Conservation (phyloP, 2,329 filamentous ascomycete species). For the Rhynchosporium secalis region DNA sequence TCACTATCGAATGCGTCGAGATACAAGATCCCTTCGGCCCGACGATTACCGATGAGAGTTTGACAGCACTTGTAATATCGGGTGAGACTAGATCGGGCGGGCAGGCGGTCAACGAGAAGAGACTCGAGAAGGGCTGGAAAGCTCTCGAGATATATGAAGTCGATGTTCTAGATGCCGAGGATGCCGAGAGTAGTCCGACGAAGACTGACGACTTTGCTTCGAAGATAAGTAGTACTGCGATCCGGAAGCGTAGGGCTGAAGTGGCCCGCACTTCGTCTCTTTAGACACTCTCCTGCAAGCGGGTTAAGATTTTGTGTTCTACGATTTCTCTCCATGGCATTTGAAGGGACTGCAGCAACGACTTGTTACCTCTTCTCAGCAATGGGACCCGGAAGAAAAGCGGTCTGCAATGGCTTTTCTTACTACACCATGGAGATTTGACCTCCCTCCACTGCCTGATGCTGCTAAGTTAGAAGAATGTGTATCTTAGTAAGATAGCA, state of each 20-base stretch:
- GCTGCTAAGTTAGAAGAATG: background rate
- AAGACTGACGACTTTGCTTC: constrained; percentile 65
- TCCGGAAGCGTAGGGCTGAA: constrained; percentile 54
- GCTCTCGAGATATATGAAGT: constrained; percentile 82
- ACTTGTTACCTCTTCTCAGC: background rate
- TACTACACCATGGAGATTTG: background rate
- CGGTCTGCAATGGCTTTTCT: background rate
- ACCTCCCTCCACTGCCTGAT: background rate
- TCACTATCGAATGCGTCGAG: constrained; percentile 76
- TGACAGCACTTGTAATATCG: constrained; percentile 82
- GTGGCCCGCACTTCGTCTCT: constrained; percentile 12
- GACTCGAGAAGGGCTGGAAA: constrained; percentile 73
- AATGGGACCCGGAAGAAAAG: background rate
- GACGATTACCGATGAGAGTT: constrained; percentile 76
- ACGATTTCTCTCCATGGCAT: background rate
- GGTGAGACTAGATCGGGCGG: constrained; percentile 85
- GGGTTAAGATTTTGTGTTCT: background rate
- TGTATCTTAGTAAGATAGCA: constrained; percentile 3
- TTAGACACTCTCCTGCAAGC: background rate
- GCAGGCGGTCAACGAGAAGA: constrained; percentile 80
- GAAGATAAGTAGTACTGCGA: constrained; percentile 92
- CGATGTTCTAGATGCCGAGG: constrained; percentile 75
- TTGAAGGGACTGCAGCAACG: background rate
- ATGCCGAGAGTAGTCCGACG: constrained; percentile 47
- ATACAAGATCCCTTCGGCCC: constrained; percentile 89